A percentile compares a stretch with the other conserved stretches of the same genome.
These are phyloP conservation scores for Cyclotella atomus DNA, from an alignment of 108 stramenopile genomes.

Conservation along the genomic window DNA sequence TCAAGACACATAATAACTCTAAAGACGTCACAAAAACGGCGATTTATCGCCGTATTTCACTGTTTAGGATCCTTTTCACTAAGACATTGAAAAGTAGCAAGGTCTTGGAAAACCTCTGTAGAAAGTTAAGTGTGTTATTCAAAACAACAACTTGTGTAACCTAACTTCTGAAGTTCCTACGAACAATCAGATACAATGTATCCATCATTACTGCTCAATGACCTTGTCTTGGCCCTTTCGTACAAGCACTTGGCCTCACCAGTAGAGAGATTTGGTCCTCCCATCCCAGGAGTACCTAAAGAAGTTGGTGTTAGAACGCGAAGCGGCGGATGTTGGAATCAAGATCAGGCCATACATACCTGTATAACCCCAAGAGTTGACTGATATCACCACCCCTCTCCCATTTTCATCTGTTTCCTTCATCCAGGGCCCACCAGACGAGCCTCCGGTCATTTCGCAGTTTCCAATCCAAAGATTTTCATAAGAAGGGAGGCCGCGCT, in stretches of 20 bases:
- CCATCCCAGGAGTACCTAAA: constrained; percentile 44
- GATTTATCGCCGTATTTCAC: no score
- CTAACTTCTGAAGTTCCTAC: no score
- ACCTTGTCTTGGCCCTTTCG: constrained; percentile 29
- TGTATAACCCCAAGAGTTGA: constrained; percentile 52
- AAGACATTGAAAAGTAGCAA: no score
- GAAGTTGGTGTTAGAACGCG: no score
- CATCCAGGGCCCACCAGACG: constrained; percentile 48
- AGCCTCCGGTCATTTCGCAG: constrained; percentile 45
- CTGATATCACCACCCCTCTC: constrained; percentile 34
- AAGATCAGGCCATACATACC: no score
- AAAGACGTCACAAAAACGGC: no score
- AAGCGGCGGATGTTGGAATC: no score
- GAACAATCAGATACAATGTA: constrained; percentile 35
- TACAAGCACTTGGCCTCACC: constrained; percentile 38
- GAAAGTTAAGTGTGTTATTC: no score
- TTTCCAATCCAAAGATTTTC: constrained; percentile 38
- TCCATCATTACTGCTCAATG: constrained; percentile 23
- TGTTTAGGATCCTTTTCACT: no score
- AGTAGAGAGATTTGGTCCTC: constrained; percentile 36
- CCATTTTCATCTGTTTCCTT: constrained; percentile 31
- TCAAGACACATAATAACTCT: no score
- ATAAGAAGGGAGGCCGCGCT: constrained; percentile 35
- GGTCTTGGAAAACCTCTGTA: no score
- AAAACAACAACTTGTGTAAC: no score